Evolutionary conservation across 2,329 filamentous ascomycete species (phyloP), one percentile per base, ranked within the genome.

Genomic region (Fusarium luffae): DNA sequence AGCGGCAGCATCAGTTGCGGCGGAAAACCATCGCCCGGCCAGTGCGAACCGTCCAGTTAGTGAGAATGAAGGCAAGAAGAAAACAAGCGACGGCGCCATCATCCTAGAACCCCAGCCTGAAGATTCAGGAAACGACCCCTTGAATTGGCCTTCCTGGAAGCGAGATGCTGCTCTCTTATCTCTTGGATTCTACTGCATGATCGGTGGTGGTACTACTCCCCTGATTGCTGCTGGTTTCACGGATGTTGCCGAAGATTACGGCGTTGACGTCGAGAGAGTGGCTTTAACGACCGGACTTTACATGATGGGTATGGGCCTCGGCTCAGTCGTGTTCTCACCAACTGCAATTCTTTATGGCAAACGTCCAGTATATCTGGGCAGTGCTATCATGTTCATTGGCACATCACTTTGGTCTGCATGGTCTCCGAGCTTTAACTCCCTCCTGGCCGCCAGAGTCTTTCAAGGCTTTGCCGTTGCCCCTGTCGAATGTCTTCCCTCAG

Each of bases 281-380:
- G 91, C 95, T 4, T 84, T 97, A 60, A 98, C 95, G 0, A 97
- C 94, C 0, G 94, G 94, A 1, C 82, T 98, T 16, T 98, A 93
- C 82, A 98, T 98, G 94, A 86, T 97, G 87, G 96, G 96, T 0
- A 82, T 98, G 41, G 95, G 94, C 3, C 74, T 98, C 2, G 95
- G 95, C 3, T 93, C 90, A 19, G 90, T 98, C 9, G 77, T 98
- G 54, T 90, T 92, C 74, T 96, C 93, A 0, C 96, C 95, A 0
- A 98, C 94, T 0, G 95, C 95, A 30, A 98, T 98, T 66, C 78
- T 98, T 1, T 98, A 83, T 63, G 96, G 95, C 3, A 98, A 98
- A 80, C 86, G 95, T 14, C 94, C 94, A 0, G 93, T 98, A 0
- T 98, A 98, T 77, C 87, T 98, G 23, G 85, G 85, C 28, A 90